Base-by-base conservation (phyloP, 371 early-diverging fungal species). In the Mortierella sp. region DNA sequence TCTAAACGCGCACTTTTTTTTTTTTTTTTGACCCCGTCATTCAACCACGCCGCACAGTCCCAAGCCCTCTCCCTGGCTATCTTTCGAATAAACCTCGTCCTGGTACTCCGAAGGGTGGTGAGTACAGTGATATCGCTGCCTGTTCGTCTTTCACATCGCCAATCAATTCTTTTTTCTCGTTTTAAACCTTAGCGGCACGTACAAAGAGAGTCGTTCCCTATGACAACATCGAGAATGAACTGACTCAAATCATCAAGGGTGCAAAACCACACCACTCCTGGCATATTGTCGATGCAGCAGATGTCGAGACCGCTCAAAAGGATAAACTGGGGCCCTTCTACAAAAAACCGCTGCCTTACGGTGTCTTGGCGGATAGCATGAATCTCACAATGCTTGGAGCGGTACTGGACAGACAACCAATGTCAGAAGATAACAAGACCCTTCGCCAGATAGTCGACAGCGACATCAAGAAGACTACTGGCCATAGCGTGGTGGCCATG, bases 371-470 rank as follows among this genome's bases (percentile, higher is more conserved):
- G 44, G 19, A 15, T 15, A 30, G 37, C 30, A 29, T 56, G 30
- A 53, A 48, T 19, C 57, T 68, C 1, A 60, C 26, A 61, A 57
- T 71, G 68, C 68, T 71, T 0, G 77, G 71, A 61, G 48, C 25
- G 43, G 21, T 64, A 45, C 52, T 68, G 28, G 68, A 57, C 28
- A 65, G 51, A 23, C 46, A 70, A 25, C 64, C 76, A 50, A 60
- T 23, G 30, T 44, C 64, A 30, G 37, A 45, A n/a, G n/a, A 29
- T 45, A 45, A 50, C 52, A 51, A 47, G 66, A 62, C 73, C 14
- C 44, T 67, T 15, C 61, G 29, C n/a, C 18, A 43, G 7, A 63
- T 67, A 19, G 60, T 67, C 21, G 44, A 55, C 16, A 29, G 44
- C n/a, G 60, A 73, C 51, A 62, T 67, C 43, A 29, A n/a, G 11